phyloP scores from a whole-genome alignment of 1,284 basidiomycete species.

The Rhodofomes roseus region DNA sequence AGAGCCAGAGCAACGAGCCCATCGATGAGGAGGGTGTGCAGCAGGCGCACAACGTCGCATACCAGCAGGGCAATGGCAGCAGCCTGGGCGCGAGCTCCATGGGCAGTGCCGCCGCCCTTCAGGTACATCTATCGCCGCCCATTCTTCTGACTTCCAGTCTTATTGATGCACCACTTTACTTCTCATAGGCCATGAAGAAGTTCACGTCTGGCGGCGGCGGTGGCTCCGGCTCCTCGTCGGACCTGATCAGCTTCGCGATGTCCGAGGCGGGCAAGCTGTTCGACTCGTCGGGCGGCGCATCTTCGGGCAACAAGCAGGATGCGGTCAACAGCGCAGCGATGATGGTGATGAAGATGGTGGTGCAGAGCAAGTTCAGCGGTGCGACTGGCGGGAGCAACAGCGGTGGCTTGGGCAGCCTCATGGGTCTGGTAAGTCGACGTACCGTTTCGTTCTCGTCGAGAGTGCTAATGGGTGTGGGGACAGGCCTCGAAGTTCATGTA shows the following conservation, averaged over 20 bases:
- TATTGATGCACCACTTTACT: background rate
- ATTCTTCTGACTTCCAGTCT: background rate
- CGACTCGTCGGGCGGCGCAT: slow-evolving; percentile 61
- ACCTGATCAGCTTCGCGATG: slow-evolving; percentile 83
- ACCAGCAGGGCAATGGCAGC: slow-evolving; percentile 46
- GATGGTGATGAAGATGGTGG: slow-evolving; percentile 79
- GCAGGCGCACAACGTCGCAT: slow-evolving; percentile 58
- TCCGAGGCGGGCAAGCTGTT: slow-evolving; percentile 74
- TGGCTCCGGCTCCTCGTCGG: slow-evolving; percentile 46
- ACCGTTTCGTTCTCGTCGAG: background rate
- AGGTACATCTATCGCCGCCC: slow-evolving; percentile 39
- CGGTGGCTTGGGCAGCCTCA: slow-evolving; percentile 57
- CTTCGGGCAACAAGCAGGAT: slow-evolving; percentile 74
- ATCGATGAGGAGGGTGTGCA: slow-evolving; percentile 68
- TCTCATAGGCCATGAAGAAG: slow-evolving; percentile 48
- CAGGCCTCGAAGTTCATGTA: slow-evolving; percentile 43
- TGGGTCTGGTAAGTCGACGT: slow-evolving; percentile 46
- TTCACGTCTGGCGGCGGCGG: slow-evolving; percentile 56
- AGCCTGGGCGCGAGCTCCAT: slow-evolving; percentile 55
- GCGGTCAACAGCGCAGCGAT: slow-evolving; percentile 79
- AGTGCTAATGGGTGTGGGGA: background rate
- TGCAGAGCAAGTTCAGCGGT: slow-evolving; percentile 59
- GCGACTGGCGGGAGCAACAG: slow-evolving; percentile 56
- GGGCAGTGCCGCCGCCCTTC: slow-evolving; percentile 74
- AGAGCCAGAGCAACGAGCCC: slow-evolving; percentile 51